phyloP scores from a whole-genome alignment of 2,329 filamentous ascomycete genomes.

The Parascedosporium putredinis region DNA sequence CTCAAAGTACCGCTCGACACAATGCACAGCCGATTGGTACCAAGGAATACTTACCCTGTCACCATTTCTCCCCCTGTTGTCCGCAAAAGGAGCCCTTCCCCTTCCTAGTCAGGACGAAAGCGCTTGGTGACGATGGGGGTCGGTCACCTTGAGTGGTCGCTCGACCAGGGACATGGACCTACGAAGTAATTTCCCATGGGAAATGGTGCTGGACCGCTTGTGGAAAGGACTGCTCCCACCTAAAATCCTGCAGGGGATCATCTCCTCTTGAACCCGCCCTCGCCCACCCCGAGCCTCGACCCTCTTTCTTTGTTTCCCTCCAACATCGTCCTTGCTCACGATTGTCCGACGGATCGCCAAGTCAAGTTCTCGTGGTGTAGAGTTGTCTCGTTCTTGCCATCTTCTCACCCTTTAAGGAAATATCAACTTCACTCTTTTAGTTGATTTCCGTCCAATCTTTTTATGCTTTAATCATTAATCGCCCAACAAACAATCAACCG shows the following conservation, averaged over 20 bases:
- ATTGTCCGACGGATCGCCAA: neutral
- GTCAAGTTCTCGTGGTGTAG: conserved; percentile 3
- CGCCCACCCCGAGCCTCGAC: neutral
- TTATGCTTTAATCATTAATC: conserved; percentile 5
- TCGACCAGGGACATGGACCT: neutral
- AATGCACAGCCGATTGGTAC: too few relatives aligned
- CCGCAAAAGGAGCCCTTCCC: neutral
- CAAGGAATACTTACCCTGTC: neutral
- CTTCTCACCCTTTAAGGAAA: conserved; percentile 5
- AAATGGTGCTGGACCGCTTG: neutral
- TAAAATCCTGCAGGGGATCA: neutral
- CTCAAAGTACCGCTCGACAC: too few relatives aligned
- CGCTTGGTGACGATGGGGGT: neutral
- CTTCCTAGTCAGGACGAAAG: neutral
- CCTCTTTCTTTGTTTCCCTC: neutral
- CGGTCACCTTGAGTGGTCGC: neutral
- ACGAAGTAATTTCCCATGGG: neutral
- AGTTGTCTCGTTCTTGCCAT: neutral
- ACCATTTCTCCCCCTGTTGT: neutral
- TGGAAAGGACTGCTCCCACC: neutral
- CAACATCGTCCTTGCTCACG: conserved; percentile 3
- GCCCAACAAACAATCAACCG: neutral
- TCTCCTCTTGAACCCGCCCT: neutral
- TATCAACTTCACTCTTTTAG: conserved; percentile 10
- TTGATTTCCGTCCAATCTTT: conserved; percentile 10